Base-by-base conservation (phyloP, 441 rosid genomes). In the Breynia disticha region DNA sequence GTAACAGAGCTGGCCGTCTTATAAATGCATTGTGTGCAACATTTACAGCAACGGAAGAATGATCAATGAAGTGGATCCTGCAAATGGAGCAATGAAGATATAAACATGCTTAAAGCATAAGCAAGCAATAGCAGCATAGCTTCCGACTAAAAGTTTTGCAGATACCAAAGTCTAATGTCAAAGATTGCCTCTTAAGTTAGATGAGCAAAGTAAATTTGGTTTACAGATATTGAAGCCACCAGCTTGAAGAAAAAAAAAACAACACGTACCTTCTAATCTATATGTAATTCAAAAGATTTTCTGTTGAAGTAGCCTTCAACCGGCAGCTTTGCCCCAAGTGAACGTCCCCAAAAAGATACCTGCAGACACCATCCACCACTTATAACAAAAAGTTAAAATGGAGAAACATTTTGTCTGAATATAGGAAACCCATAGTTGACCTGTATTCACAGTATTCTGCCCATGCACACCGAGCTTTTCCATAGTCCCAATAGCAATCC, bases 311-410 rank as follows among this genome's bases (percentile, higher is more conserved):
- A 68, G 74, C 80, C 85, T 80, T 93, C 72, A 86, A 72, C 78
- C 97, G 83, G 80, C 97, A 93, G 76, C 99, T 93, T 73, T 93
- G 99, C 65, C 96, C 99, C 39, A 89, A 76, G 76, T 86, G 99
- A 63, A 89, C 95, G 68, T 93, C 97, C 18, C 97, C 97, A 39
- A 93, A 89, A 64, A 65, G 52, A 72, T 93, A 93, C 72, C 99
- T 93, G 76, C 73, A 62, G 15, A 52, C 62, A 37, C 21, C 61
- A 47, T 46, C 38, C 39, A 62, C 35, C 57, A 21, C 10, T 16
- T 15, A 19, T 44, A 52, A 49, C 16, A 11, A 45, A 11, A 45
- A 37, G 37, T 37, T 7, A 52, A 32, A 17, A n/a, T 2, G 17
- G 43, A 11, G 13, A 10, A 41, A 1, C 13, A 11, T 1, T 41